Evolutionary conservation across 345 rosid genomes (phyloP).

Genomic region (Melastoma malabathricum): DNA sequence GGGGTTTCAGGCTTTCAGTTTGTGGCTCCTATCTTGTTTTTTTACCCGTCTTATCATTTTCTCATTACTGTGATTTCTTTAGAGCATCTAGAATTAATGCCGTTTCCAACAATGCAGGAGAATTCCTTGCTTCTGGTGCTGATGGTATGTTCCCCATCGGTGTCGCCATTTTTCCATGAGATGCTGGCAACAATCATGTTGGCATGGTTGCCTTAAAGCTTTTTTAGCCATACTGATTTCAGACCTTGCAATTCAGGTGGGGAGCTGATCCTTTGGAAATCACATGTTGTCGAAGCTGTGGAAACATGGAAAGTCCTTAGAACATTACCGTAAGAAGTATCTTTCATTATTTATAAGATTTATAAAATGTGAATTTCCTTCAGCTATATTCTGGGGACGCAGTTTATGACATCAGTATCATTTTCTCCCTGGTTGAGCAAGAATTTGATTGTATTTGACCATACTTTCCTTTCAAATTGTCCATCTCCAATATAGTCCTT

Average conservation of each 20-base stretch:
- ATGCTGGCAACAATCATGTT: background rate
- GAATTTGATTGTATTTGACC: too few relatives aligned
- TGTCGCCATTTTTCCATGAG: background rate
- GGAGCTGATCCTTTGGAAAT: slow-evolving; percentile 81
- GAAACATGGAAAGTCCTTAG: slow-evolving; percentile 82
- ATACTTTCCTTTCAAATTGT: too few relatives aligned
- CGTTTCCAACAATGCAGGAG: slow-evolving; percentile 38
- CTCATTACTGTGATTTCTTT: background rate
- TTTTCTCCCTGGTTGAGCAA: too few relatives aligned
- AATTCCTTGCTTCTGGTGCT: slow-evolving; percentile 89
- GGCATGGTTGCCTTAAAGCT: slow-evolving; percentile 3
- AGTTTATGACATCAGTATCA: too few relatives aligned
- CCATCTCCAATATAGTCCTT: too few relatives aligned
- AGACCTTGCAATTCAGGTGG: slow-evolving; percentile 45
- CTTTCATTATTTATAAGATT: too few relatives aligned
- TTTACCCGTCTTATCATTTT: background rate
- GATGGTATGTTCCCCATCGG: slow-evolving; percentile 46
- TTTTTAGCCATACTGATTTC: background rate
- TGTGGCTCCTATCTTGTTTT: too few relatives aligned
- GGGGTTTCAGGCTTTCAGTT: background rate
- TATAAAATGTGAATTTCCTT: too few relatives aligned
- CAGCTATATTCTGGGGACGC: too few relatives aligned
- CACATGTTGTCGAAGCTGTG: slow-evolving; percentile 53
- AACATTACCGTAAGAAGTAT: slow-evolving; percentile 36
- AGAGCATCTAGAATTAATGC: background rate